Evolutionary conservation across 768 basidiomycete genomes (phyloP).

Genomic region (Punctularia strigosozonata): DNA sequence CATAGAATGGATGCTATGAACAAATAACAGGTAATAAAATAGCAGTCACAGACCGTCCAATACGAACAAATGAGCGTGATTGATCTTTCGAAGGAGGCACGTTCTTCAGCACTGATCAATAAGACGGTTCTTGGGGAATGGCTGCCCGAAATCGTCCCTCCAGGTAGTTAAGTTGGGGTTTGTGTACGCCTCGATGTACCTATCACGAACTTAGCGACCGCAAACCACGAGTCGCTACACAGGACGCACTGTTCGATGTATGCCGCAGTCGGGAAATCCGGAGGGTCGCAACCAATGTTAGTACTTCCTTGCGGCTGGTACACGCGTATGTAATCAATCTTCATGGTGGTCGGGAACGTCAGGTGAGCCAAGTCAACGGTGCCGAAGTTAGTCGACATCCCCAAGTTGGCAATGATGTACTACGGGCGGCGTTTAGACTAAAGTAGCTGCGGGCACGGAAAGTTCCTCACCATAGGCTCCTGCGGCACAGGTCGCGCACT

Average conservation of each 20-base stretch:
- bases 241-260: slow-evolving; percentile 53
- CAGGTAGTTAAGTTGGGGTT: slow-evolving; percentile 17
- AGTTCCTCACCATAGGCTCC: slow-evolving; percentile 29
- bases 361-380: slow-evolving; percentile 23
- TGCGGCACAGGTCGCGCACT: slow-evolving; percentile 24
- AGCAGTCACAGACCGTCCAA: too few relatives aligned
- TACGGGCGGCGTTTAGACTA: too few relatives aligned
- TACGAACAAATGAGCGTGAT: too few relatives aligned
- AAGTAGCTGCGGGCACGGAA: background rate
- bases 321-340: slow-evolving; percentile 50
- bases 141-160: slow-evolving; percentile 6
- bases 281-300: slow-evolving; percentile 67
- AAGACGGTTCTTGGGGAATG: slow-evolving; percentile 21
- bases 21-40: too few relatives aligned
- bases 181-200: slow-evolving; percentile 19
- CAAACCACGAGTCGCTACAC: background rate
- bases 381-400: slow-evolving; percentile 29
- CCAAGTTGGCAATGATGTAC: slow-evolving; percentile 24
- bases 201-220: background rate
- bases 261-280: slow-evolving; percentile 49
- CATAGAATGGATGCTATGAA: too few relatives aligned
- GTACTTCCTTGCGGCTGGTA: slow-evolving; percentile 54
- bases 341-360: slow-evolving; percentile 30
- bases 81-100: too few relatives aligned
- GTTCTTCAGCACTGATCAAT: slow-evolving; percentile 12